These are phyloP conservation scores for Talaromyces pinophilus DNA, from an alignment of 2,329 filamentous ascomycete species.

Conservation along the genomic window DNA sequence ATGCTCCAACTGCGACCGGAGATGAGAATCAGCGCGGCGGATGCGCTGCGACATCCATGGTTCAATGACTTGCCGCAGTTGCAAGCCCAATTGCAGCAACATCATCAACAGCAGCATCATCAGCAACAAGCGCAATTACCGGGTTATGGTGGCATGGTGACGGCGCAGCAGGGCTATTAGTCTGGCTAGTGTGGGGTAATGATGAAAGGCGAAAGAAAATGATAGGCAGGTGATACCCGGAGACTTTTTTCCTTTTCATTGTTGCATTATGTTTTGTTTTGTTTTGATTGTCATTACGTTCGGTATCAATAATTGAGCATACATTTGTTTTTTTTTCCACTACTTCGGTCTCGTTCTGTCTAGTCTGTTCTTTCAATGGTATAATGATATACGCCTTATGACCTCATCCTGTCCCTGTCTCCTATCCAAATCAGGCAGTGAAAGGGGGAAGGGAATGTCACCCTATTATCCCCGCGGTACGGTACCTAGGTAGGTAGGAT, in stretches of 20 bases:
- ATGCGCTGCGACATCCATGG: conserved; percentile 89
- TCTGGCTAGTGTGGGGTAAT: background rate
- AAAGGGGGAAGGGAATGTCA: background rate
- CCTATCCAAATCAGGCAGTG: background rate
- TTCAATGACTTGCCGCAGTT: conserved; percentile 68
- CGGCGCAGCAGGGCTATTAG: conserved; percentile 40
- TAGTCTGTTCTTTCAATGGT: background rate
- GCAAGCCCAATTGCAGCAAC: conserved; percentile 52
- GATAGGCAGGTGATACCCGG: conserved; percentile 19
- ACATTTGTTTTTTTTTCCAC: background rate
- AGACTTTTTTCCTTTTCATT: background rate
- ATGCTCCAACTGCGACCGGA: conserved; percentile 95
- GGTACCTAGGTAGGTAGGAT: too few species aligned
- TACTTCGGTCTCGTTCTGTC: background rate
- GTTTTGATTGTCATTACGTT: background rate
- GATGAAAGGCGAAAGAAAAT: background rate
- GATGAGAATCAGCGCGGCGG: conserved; percentile 81
- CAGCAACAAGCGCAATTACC: conserved; percentile 34
- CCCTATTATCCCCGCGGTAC: background rate
- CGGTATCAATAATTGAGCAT: conserved; percentile 2
- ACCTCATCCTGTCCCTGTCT: background rate
- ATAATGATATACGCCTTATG: background rate
- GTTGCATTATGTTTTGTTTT: background rate
- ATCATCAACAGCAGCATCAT: conserved; percentile 40
- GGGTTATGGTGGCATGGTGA: conserved; percentile 43